phyloP scores from a whole-genome alignment of 495 filamentous ascomycete species.

The Chaetomium fimeti region DNA sequence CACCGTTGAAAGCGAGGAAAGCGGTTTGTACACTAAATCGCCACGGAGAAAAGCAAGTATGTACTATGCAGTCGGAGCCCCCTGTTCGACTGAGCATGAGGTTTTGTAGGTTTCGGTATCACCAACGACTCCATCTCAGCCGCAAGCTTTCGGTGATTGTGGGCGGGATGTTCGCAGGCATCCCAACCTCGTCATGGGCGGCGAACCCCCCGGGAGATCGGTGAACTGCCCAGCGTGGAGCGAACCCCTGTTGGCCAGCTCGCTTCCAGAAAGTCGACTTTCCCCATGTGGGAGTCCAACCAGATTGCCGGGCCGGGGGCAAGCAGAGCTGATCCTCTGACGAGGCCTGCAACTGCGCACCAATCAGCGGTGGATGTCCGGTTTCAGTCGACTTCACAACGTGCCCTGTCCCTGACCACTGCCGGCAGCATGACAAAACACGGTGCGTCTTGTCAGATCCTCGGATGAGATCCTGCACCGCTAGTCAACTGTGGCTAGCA shows the following conservation, averaged over 20 bases:
- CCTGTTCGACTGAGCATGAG: too few relatives aligned
- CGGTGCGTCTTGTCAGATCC: slow-evolving; percentile 7
- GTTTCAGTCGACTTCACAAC: neutral
- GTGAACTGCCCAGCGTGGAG: slow-evolving; percentile 5
- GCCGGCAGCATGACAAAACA: slow-evolving; percentile 10
- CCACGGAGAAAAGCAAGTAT: too few relatives aligned
- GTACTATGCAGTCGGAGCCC: too few relatives aligned
- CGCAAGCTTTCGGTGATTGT: too few relatives aligned
- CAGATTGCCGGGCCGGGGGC: slow-evolving; percentile 25
- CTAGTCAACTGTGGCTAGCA: neutral
- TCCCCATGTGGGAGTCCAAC: slow-evolving; percentile 21
- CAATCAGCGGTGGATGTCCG: slow-evolving; percentile 7
- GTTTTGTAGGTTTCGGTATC: too few relatives aligned
- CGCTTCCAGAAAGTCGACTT: slow-evolving; percentile 23
- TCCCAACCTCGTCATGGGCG: neutral
- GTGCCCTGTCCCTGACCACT: slow-evolving; percentile 6
- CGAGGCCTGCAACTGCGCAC: neutral
- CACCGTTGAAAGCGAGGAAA: too few relatives aligned
- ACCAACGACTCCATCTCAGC: too few relatives aligned
- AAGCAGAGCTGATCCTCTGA: slow-evolving; percentile 13
- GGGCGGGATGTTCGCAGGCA: too few relatives aligned
- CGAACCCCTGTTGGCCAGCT: slow-evolving; percentile 12
- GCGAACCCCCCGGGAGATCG: slow-evolving; percentile 1
- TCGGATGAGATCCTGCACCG: slow-evolving; percentile 1
- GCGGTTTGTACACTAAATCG: too few relatives aligned